Evolutionary conservation across 2,329 filamentous ascomycete species (phyloP), one percentile per base, ranked within the genome.

Genomic region (Colletotrichum musicola): DNA sequence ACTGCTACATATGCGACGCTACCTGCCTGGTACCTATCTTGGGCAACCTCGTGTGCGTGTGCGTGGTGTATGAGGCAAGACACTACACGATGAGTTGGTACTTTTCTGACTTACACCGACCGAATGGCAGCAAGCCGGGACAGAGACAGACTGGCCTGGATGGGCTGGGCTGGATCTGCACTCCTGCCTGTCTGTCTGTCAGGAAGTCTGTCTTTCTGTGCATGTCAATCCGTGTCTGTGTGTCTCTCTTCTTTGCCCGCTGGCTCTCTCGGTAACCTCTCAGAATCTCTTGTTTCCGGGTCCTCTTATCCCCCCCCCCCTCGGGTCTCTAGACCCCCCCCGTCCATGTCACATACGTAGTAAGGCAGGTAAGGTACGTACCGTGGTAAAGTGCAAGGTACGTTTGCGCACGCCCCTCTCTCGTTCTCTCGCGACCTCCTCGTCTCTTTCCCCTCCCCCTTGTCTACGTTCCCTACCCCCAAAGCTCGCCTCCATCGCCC

Each of bases 401-500:
- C 53, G 54, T 68, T 59, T 59, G 40, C 44, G 49, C 53, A 54
- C 54, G 27, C 54, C 53, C 54, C 60, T 44, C 27, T 56, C 22
- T 56, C 14, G 46, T 47, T 53, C 46, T 49, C 20, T 49, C 46
- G n/a, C 20, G 16, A 6, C 46, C n/a, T 13, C 46, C n/a, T 20
- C 27, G 42, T 20, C 42, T 47, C 27, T 22, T 30, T 20, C 18
- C 30, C 30, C n/a, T 20, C 44, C 40, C 35, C 30, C 14, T 42
- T 14, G 35, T 27, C n/a, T 10, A 25, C 30, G 30, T 35, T 4
- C 22, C 30, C 40, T 20, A 35, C 47, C 30, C 25, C 56, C 49
- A 46, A 38, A 51, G 47, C 61, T 53, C 65, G n/a, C 65, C 12
- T 35, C 40, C 65, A 25, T 50, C 47, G 60, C 25, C 54, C 65